phyloP scores from a whole-genome alignment of 2,329 filamentous ascomycete genomes.

The Cladosporium sp. region DNA sequence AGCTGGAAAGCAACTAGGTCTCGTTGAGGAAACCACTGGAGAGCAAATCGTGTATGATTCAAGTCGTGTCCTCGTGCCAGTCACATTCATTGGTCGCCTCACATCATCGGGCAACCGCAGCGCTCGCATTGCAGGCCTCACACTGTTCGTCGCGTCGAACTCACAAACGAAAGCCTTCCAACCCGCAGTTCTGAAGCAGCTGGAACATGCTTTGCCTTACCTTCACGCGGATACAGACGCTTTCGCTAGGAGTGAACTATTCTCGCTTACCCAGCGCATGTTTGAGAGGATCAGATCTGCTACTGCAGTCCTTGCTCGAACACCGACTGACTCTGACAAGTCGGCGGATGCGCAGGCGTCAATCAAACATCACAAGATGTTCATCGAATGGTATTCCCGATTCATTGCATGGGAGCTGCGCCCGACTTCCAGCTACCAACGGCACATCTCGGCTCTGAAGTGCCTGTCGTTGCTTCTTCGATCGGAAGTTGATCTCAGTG shows the following conservation, averaged over 20 bases:
- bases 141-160: conserved; percentile 74
- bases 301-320: conserved; percentile 54
- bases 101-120: conserved; percentile 41
- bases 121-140: conserved; percentile 78
- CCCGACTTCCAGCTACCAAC: conserved; percentile 84
- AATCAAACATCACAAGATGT: conserved; percentile 42
- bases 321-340: background rate
- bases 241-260: conserved; percentile 79
- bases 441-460: conserved; percentile 79
- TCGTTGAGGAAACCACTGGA: conserved; percentile 43
- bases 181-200: conserved; percentile 59
- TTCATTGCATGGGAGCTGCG: conserved; percentile 75
- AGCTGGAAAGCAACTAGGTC: conserved; percentile 50
- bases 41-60: conserved; percentile 27
- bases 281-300: conserved; percentile 73
- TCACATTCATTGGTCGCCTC: conserved; percentile 42
- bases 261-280: conserved; percentile 73
- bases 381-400: conserved; percentile 71
- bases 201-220: conserved; percentile 56
- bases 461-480: conserved; percentile 68
- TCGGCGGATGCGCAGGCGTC: background rate
- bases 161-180: conserved; percentile 75
- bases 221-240: conserved; percentile 80
- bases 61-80: conserved; percentile 57
- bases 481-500: conserved; percentile 63